A percentile compares a stretch with the other conserved stretches of the same genome.
These are phyloP conservation scores for Colletotrichum caudatum DNA, from an alignment of 2,329 filamentous ascomycete genomes.

Conservation along the genomic window DNA sequence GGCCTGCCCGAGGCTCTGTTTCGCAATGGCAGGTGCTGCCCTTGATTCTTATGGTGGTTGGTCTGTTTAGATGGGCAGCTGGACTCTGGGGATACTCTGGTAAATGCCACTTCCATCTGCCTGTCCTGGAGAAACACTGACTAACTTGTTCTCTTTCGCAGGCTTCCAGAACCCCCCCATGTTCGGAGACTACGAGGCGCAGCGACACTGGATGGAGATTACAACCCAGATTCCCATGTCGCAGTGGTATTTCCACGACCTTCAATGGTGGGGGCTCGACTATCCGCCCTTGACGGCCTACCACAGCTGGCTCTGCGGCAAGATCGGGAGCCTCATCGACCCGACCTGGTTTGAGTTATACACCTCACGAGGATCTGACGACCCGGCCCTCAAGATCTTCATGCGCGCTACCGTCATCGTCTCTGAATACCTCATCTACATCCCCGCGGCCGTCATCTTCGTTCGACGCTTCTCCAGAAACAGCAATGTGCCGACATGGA, in stretches of 20 bases:
- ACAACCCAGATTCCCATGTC: conserved; percentile 89
- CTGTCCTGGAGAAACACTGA: conserved; percentile 14
- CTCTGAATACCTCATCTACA: conserved; percentile 90
- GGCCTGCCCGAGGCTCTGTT: conserved; percentile 84
- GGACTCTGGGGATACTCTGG: conserved; percentile 96
- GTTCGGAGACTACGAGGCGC: conserved; percentile 97
- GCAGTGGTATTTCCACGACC: conserved; percentile 97
- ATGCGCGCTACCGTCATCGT: conserved; percentile 94
- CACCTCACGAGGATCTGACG: conserved; percentile 83
- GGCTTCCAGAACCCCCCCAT: conserved; percentile 86
- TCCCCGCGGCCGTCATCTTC: conserved; percentile 88
- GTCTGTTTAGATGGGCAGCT: conserved; percentile 92
- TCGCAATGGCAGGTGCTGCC: conserved; percentile 95
- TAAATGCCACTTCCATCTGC: conserved; percentile 52
- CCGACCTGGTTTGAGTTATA: conserved; percentile 89
- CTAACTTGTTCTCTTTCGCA: conserved; percentile 50
- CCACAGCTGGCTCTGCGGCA: conserved; percentile 95
- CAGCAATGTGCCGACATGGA: conserved; percentile 83
- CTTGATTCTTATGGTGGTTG: conserved; percentile 87
- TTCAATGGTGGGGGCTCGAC: conserved; percentile 97
- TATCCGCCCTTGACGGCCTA: conserved; percentile 98
- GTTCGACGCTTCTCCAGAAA: conserved; percentile 83
- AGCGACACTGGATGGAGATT: conserved; percentile 99
- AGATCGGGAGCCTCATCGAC: conserved; percentile 83
- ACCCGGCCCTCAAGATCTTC: conserved; percentile 86